Base-by-base conservation (phyloP, 2,329 filamentous ascomycete genomes). In the Colletotrichum tropicicola region DNA sequence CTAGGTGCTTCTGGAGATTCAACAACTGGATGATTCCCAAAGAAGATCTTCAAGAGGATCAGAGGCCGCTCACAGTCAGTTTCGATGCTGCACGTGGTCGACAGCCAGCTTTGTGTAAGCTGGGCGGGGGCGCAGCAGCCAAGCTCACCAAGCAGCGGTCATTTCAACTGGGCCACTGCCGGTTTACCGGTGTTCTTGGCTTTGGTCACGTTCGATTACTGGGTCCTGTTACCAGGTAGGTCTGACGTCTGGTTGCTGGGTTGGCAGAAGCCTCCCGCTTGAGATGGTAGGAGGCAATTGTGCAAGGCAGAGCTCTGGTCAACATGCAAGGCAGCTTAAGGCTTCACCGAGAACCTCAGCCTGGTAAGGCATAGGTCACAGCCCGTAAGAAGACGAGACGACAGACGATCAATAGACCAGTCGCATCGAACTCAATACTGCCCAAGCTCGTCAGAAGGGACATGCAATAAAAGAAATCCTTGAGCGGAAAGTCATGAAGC, bases 101-200 rank as follows among this genome's bases (percentile, higher is more conserved):
- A 27, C 25, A 25, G 45, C 45, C 27, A 32, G n/a, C n/a, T n/a
- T 19, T 25, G 6, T 9, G 25, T 17, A 49, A 45, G 10, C 53
- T 56, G 55, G 44, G 55, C 55, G 30, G 44, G 13, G 55, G 55
- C 55, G 55, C 55, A 58, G 55, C 55, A 25, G 44, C 55, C 44
- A 51, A 58, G 55, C 15, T 19, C 21, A n/a, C 9, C 9, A 5
- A 2, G 43, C 41, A 25, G 17, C n/a, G 17, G 48, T 25, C 12
- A 17, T 23, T 6, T 8, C 13, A 15, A n/a, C 28, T 37, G 41
- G 13, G 43, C 23, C 5, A 9, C 4, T 23, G 44, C 55, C 55
- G 55, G 9, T 15, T 49, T 41, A n/a, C 55, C 55, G 55, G 21
- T 23, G 19, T 15, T 5, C 13, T 48, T 54, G 48, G 53, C 56